Evolutionary conservation across 805 yeast genomes (phyloP), one percentile per base, ranked within the genome.

Genomic region (Metschnikowia kunwiensis): DNA sequence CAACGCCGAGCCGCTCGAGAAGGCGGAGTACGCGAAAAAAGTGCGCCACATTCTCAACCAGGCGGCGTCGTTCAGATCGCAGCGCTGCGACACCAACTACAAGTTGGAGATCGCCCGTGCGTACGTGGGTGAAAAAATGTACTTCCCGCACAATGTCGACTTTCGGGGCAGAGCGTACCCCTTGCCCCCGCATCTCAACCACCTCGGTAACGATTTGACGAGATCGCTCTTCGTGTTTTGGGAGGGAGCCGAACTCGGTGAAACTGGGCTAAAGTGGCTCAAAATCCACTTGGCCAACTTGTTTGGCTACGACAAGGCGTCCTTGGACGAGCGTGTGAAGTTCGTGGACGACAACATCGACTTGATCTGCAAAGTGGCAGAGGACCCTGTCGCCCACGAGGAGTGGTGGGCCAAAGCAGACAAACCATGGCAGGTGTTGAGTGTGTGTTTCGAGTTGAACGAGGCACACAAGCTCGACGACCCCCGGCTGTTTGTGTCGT

Each of bases 61-160:
- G 27, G 80, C 79, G 42, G 76, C 84, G 8, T 68, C 82, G 15
- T 70, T 74, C 44, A 78, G 93, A 59, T 89, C 97, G 0, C 84
- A 82, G 57, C 77, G 98, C 59, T 93, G 98, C 65, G 97, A 89
- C 60, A 72, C 86, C 44, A 91, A 93, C 58, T 93, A 93, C 60
- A 93, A 87, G 58, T 64, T 93, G 34, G 98, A 93, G 60, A 87
- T 93, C 55, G 97, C 98, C 0, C 74, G 97, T 46, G 96, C 96
- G 0, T 82, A 60, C 62, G 83, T 74, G 39, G 94, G 94, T 16
- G 93, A 84, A 61, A 64, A 62, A 46, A 74, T 84, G 50, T 83
- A 74, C 54, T 84, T 84, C 65, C 93, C 94, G 7, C 91, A 85
- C 54, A 82, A 82, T 44, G 63, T 84, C 38, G 94, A 84, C 58